Evolutionary conservation across 2,329 filamentous ascomycete genomes (phyloP), one percentile per base, ranked within the genome.

Genomic region (Colletotrichum caudatum): DNA sequence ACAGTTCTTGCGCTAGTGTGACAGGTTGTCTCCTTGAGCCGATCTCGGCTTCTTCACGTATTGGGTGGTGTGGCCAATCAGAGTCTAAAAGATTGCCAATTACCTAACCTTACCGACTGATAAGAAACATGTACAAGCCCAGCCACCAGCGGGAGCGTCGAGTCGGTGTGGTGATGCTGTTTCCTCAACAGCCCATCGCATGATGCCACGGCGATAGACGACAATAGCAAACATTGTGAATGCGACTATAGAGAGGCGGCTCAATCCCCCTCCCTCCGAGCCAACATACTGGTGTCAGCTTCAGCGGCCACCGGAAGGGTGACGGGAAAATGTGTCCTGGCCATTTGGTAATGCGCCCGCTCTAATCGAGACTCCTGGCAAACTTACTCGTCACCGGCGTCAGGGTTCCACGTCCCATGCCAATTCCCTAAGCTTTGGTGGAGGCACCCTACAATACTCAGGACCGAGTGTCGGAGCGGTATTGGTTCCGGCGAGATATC

Each of bases 21-120:
- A 60, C 51, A 72, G 61, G 48, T 65, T 63, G 56, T 50, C 44
- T 59, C 67, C 64, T 46, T 26, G 61, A 48, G 70, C 73, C 73
- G 73, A 74, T 74, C 73, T 74, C 73, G 73, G 73, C 71, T 64
- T 51, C 39, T n/a, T n/a, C 64, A 20, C n/a, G 50, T 46, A 67
- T 69, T 73, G 64, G 54, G 48, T 33, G 56, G 26, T 35, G 46
- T 63, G 64, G 33, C 66, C 67, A 66, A 37, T 72, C 60, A 67
- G 53, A 66, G 58, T 23, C 20, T 37, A 39, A 33, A 23, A 20
- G 54, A 58, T 64, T 60, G 54, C 48, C 35, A 59, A 71, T 74
- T 74, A 74, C 73, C 64, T 74, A 74, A 74, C 69, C 56, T 66
- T 48, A 29, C 44, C 41, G 41, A 66, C 68, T 69, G 73, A 74